Evolutionary conservation across 306 rosid species (phyloP).

Genomic region (Coriaria nepalensis): DNA sequence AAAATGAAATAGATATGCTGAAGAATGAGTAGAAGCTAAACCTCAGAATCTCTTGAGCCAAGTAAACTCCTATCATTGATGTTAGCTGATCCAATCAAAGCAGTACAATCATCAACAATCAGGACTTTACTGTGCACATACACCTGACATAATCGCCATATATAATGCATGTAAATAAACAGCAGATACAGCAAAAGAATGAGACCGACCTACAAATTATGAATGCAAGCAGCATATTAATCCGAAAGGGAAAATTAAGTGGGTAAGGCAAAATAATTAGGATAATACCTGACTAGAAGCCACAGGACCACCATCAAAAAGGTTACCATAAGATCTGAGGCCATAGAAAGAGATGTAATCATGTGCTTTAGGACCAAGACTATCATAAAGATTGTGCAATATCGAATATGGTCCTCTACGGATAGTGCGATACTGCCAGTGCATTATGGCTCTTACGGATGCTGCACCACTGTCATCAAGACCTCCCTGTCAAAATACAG

Average conservation of each 20-base stretch:
- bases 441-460: slow-evolving; percentile 97
- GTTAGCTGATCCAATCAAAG: slow-evolving; percentile 92
- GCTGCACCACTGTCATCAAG: slow-evolving; percentile 97
- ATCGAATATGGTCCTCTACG: slow-evolving; percentile 78
- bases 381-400: slow-evolving; percentile 55
- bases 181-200: slow-evolving; percentile 5
- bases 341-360: slow-evolving; percentile 94
- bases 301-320: slow-evolving; percentile 69
- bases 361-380: slow-evolving; percentile 62
- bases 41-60: slow-evolving; percentile 98
- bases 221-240: neutral
- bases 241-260: neutral
- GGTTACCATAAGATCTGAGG: slow-evolving; percentile 76
- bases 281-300: slow-evolving; percentile 88
- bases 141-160: too few species aligned
- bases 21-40: slow-evolving; percentile 19
- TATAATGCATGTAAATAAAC: slow-evolving; percentile 6
- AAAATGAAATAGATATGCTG: too few species aligned
- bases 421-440: slow-evolving; percentile 96
- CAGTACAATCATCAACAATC: slow-evolving; percentile 71
- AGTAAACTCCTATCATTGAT: slow-evolving; percentile 95
- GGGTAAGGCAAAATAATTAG: slow-evolving; percentile 1
- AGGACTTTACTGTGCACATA: slow-evolving; percentile 96
- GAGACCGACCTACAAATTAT: too few species aligned
- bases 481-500: slow-evolving; percentile 60